These are phyloP conservation scores for Wickerhamiella sorbophila DNA, from an alignment of 805 yeast species.

Conservation along the genomic window DNA sequence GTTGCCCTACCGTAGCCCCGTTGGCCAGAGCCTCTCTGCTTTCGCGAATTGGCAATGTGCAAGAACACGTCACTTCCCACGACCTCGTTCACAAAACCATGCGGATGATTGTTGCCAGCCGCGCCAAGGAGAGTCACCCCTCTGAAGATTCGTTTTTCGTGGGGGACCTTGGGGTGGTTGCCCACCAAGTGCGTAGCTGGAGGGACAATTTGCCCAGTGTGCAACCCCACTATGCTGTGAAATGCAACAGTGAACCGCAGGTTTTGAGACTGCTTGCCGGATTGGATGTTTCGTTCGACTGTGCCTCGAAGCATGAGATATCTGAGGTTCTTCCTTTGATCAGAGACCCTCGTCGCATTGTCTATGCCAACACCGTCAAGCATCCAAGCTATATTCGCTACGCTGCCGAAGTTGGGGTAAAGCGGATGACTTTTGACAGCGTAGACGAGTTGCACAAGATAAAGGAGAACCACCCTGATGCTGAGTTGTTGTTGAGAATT, in stretches of 20 bases:
- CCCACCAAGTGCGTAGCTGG: constrained; percentile 55
- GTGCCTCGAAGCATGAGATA: constrained; percentile 84
- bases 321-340: constrained; percentile 49
- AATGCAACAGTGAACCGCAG: constrained; percentile 66
- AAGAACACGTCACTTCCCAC: constrained; percentile 1
- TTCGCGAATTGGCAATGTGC: not conserved
- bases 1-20: constrained; percentile 1
- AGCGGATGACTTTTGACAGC: constrained; percentile 80
- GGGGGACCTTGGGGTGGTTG: constrained; percentile 66
- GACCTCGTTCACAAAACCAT: constrained; percentile 2
- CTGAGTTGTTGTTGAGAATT: constrained; percentile 62
- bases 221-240: constrained; percentile 85
- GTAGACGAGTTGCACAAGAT: constrained; percentile 70
- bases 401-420: constrained; percentile 42
- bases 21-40: not conserved
- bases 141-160: constrained; percentile 72
- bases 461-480: constrained; percentile 48
- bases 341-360: constrained; percentile 42
- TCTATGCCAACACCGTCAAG: constrained; percentile 92
- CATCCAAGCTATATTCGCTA: constrained; percentile 66
- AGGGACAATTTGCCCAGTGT: constrained; percentile 48
- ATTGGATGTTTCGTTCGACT: constrained; percentile 71
- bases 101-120: not conserved
- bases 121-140: constrained; percentile 14
- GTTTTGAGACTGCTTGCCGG: constrained; percentile 43